phyloP scores from a whole-genome alignment of 805 yeast genomes.

The Yarrowia porcina region DNA sequence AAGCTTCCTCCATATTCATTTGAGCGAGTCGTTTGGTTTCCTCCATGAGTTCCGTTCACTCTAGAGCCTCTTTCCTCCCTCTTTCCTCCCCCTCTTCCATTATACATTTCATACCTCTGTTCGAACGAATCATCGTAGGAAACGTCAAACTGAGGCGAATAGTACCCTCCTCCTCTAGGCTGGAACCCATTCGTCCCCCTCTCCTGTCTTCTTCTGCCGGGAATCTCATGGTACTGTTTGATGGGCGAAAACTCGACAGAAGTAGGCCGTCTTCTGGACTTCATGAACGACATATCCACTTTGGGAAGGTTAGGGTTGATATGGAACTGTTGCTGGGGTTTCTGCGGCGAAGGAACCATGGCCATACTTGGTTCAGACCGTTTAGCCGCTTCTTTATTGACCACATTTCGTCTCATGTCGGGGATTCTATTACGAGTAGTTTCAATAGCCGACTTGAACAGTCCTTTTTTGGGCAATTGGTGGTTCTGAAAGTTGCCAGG shows the following conservation, averaged over 20 bases:
- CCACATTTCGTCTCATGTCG: slow-evolving; percentile 19
- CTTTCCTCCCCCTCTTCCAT: neutral
- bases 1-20: neutral
- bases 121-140: slow-evolving; percentile 1
- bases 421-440: neutral
- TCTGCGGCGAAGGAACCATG: slow-evolving; percentile 12
- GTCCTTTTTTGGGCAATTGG: neutral
- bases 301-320: slow-evolving; percentile 10
- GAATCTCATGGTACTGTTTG: slow-evolving; percentile 17
- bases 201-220: neutral
- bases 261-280: neutral
- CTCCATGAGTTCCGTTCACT: too few species aligned
- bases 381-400: neutral
- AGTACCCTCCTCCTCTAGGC: neutral
- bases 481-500: neutral
- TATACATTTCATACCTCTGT: neutral
- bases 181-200: neutral
- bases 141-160: neutral
- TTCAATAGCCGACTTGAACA: neutral
- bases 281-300: slow-evolving; percentile 16
- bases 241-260: slow-evolving; percentile 14
- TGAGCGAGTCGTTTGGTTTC: neutral
- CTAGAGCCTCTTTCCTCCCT: too few species aligned
- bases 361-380: neutral
- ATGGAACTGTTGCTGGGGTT: neutral